These are phyloP conservation scores for Nothophoma quercina DNA, from an alignment of 2,329 filamentous ascomycete genomes.

Conservation along the genomic window DNA sequence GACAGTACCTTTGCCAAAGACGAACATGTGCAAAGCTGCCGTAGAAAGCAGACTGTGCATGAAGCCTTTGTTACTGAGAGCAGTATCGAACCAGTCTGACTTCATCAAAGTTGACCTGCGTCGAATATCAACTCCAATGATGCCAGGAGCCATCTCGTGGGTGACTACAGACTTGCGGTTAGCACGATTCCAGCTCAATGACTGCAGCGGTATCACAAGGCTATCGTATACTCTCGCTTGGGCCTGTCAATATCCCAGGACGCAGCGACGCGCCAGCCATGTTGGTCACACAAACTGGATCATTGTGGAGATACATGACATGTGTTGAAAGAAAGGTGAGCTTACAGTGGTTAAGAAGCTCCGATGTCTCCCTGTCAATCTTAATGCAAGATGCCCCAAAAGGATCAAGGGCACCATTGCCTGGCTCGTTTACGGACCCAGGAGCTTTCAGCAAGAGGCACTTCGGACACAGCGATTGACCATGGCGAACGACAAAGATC, in stretches of 20 bases:
- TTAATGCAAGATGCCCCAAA: conserved; percentile 42
- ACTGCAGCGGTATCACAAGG: background rate
- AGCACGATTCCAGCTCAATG: conserved; percentile 18
- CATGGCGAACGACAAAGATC: conserved; percentile 38
- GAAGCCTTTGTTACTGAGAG: conserved; percentile 45
- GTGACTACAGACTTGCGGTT: conserved; percentile 35
- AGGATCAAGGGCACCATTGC: conserved; percentile 43
- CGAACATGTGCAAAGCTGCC: conserved; percentile 44
- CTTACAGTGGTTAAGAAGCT: conserved; percentile 49
- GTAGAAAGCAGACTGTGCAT: conserved; percentile 51
- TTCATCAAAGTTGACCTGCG: conserved; percentile 45
- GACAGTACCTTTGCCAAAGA: conserved; percentile 41
- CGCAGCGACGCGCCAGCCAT: background rate
- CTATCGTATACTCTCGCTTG: background rate
- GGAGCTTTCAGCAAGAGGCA: conserved; percentile 34
- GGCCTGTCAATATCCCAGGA: background rate
- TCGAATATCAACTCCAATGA: conserved; percentile 48
- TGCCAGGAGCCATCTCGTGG: conserved; percentile 46
- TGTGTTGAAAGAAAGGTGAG: conserved; percentile 8
- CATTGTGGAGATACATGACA: too few species aligned
- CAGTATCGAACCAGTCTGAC: conserved; percentile 48
- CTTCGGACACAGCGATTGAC: conserved; percentile 40
- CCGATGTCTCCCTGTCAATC: conserved; percentile 36
- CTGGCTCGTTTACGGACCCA: conserved; percentile 30
- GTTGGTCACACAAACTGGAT: background rate